Conservation (phyloP, 73 alveolate species). For the Paramecium pentaurelia region DNA sequence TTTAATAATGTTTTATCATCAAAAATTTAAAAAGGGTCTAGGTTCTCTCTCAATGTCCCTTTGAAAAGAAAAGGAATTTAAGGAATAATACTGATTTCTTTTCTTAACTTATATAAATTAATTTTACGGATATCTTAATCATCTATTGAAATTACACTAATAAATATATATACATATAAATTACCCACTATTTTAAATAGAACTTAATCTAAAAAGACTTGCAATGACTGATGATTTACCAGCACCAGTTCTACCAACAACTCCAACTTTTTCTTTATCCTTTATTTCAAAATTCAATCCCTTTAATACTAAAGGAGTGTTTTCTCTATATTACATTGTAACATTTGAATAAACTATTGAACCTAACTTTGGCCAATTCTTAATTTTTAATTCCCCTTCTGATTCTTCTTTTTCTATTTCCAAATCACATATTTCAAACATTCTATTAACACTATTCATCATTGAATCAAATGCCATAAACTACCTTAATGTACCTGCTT, state of each 20-base stretch:
- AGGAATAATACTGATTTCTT: conserved; percentile 64
- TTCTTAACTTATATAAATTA: conserved; percentile 73
- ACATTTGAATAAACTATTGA: conserved; percentile 72
- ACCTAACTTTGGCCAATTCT: conserved; percentile 79
- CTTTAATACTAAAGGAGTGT: conserved; percentile 78
- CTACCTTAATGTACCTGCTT: conserved; percentile 50
- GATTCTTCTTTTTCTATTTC: neutral
- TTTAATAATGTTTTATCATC: conserved; percentile 55
- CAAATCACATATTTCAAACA: conserved; percentile 21
- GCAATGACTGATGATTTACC: conserved; percentile 79
- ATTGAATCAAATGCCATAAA: conserved; percentile 39
- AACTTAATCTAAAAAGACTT: conserved; percentile 83
- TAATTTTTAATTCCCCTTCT: neutral
- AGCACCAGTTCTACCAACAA: conserved; percentile 98
- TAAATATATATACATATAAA: neutral
- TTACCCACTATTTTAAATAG: conserved; percentile 59
- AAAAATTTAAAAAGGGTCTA: conserved; percentile 62
- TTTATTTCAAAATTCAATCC: conserved; percentile 73
- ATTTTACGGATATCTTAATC: conserved; percentile 72
- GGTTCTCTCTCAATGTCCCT: conserved; percentile 58
- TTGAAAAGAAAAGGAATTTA: conserved; percentile 58
- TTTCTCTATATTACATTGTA: conserved; percentile 83
- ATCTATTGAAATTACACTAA: conserved; percentile 75
- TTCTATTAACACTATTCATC: conserved; percentile 48
- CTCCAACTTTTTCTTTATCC: conserved; percentile 91